phyloP scores from a whole-genome alignment of 345 rosid genomes.

The Raphanus raphanistrum region DNA sequence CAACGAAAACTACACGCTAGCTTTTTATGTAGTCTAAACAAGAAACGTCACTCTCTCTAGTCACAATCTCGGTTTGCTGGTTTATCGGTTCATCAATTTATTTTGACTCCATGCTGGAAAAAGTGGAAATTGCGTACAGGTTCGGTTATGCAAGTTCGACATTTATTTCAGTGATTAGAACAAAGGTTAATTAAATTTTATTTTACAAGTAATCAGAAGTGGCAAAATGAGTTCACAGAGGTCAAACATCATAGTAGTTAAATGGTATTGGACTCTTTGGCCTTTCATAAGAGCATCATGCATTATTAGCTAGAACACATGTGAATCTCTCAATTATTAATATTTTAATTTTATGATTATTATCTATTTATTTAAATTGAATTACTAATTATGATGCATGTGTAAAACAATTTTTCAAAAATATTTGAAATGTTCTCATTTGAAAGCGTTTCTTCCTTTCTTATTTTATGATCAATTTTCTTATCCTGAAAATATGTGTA shows the following conservation, averaged over 20 bases:
- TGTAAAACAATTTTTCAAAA: neutral
- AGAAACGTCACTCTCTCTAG: neutral
- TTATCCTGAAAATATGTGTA: neutral
- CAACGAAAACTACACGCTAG: neutral
- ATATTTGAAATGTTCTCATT: neutral
- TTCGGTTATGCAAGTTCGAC: neutral
- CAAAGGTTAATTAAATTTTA: neutral
- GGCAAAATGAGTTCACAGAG: neutral
- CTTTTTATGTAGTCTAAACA: neutral
- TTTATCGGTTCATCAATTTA: neutral
- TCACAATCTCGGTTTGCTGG: neutral
- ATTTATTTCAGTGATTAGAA: neutral
- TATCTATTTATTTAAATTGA: neutral
- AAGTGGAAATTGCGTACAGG: neutral
- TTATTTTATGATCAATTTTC: neutral
- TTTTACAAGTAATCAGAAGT: neutral
- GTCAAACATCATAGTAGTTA: neutral
- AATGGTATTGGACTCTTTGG: neutral
- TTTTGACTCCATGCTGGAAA: neutral
- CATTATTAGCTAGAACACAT: neutral
- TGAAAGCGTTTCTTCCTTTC: neutral
- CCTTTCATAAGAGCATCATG: neutral
- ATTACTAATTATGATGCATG: neutral
- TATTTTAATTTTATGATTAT: too few species aligned
- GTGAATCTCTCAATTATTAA: neutral